Percentiles rank a stretch among this genome's conserved stretches.
Evolutionary conservation across 306 rosid genomes (phyloP).

Genomic region (Datisca glomerata): DNA sequence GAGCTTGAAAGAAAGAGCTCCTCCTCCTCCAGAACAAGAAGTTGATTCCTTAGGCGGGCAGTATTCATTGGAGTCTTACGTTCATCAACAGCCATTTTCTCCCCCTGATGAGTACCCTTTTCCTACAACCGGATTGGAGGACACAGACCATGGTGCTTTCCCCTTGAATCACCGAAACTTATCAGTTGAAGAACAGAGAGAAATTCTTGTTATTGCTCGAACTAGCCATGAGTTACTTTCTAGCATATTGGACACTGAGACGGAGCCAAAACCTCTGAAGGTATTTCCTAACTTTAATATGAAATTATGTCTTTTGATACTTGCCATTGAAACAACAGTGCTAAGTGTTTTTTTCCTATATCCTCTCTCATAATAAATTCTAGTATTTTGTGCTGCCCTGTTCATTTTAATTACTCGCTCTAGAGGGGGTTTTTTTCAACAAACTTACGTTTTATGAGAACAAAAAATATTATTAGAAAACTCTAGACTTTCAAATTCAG

Average conservation of each 20-base stretch:
- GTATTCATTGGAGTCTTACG: slow-evolving; percentile 35
- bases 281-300: slow-evolving; percentile 20
- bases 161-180: slow-evolving; percentile 20
- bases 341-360: neutral
- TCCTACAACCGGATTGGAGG: slow-evolving; percentile 30
- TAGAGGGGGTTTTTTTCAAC: too few relatives aligned
- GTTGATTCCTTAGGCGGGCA: slow-evolving; percentile 28
- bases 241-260: slow-evolving; percentile 48
- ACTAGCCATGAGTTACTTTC: slow-evolving; percentile 69
- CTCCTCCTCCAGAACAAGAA: slow-evolving; percentile 17
- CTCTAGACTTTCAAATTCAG: too few relatives aligned
- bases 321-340: neutral
- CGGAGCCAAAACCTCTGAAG: slow-evolving; percentile 61
- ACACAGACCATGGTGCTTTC: slow-evolving; percentile 17
- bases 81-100: slow-evolving; percentile 23
- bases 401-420: too few relatives aligned
- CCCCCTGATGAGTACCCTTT: slow-evolving; percentile 55
- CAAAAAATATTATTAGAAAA: too few relatives aligned
- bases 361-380: too few relatives aligned
- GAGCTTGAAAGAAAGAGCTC: slow-evolving; percentile 56
- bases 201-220: slow-evolving; percentile 54
- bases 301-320: neutral
- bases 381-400: too few relatives aligned
- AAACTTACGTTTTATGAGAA: too few relatives aligned
- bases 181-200: slow-evolving; percentile 55